These are phyloP conservation scores for Xylaria nigripes DNA, from an alignment of 495 filamentous ascomycete species.

Conservation along the genomic window DNA sequence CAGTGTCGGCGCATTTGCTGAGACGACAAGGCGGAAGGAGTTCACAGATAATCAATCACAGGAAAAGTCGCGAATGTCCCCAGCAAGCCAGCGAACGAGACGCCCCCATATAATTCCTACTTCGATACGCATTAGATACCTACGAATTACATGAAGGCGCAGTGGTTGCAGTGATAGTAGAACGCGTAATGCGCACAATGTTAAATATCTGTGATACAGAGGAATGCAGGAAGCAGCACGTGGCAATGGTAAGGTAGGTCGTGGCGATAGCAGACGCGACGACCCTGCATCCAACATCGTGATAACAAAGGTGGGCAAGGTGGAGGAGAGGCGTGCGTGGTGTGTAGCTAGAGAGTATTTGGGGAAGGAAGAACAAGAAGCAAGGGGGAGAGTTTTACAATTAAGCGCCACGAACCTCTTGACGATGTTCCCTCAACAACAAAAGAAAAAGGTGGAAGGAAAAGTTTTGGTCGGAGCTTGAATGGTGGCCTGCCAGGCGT, in stretches of 20 bases:
- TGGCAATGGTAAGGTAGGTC: neutral
- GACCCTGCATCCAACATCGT: neutral
- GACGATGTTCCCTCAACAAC: neutral
- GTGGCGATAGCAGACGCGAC: neutral
- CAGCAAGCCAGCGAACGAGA: constrained; percentile 3
- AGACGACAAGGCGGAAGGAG: neutral
- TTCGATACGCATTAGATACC: constrained; percentile 8
- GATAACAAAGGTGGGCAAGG: neutral
- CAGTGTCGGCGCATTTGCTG: neutral
- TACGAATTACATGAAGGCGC: constrained; percentile 4
- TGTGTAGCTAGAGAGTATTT: too few species aligned
- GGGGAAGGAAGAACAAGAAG: neutral
- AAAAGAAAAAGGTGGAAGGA: neutral
- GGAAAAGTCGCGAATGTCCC: neutral
- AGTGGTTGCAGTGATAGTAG: neutral
- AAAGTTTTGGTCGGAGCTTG: neutral
- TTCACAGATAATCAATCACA: constrained; percentile 6
- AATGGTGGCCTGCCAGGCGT: neutral
- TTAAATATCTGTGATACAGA: neutral
- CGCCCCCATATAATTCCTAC: constrained; percentile 3
- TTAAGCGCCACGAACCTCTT: constrained; percentile 9
- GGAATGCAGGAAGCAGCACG: neutral
- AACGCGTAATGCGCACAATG: neutral
- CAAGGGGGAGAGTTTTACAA: neutral
- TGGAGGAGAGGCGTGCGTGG: neutral